These are phyloP conservation scores for Penicillium sp. DNA, from an alignment of 2,329 filamentous ascomycete genomes.

Conservation along the genomic window DNA sequence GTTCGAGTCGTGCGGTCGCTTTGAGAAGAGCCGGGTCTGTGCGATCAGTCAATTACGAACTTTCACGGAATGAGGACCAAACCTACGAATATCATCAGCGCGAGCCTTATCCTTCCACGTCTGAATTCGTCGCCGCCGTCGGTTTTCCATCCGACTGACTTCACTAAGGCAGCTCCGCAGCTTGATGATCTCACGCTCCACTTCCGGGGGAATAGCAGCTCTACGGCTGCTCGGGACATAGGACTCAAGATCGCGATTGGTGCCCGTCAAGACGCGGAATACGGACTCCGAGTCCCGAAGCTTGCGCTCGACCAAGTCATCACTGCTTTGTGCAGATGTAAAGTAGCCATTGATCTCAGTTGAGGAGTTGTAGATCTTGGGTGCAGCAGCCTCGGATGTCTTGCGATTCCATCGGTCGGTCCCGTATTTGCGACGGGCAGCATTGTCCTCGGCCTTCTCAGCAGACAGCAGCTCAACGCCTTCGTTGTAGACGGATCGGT, in stretches of 20 bases:
- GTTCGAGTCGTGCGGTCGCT: conserved; percentile 81
- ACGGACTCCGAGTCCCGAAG: conserved; percentile 72
- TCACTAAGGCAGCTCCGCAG: conserved; percentile 82
- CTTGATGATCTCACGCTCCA: conserved; percentile 75
- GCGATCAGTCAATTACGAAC: too few relatives aligned
- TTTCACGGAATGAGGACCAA: too few relatives aligned
- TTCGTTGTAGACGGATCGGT: conserved; percentile 76
- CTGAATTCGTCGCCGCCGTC: conserved; percentile 76
- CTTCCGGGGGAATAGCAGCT: conserved; percentile 72
- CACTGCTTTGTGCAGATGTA: conserved; percentile 65
- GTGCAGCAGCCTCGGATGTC: conserved; percentile 66
- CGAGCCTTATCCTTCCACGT: conserved; percentile 74
- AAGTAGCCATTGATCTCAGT: conserved; percentile 86
- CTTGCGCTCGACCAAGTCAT: conserved; percentile 72
- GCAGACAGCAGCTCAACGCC: conserved; percentile 73
- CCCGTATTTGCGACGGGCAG: conserved; percentile 72
- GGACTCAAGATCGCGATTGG: conserved; percentile 77
- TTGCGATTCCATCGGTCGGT: conserved; percentile 80
- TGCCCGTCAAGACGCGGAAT: conserved; percentile 72
- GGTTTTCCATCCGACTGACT: conserved; percentile 75
- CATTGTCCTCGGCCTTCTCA: conserved; percentile 81
- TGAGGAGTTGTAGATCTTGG: conserved; percentile 71
- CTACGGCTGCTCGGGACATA: conserved; percentile 84
- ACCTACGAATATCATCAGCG: conserved; percentile 72
- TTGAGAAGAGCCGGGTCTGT: conserved; percentile 68